Base-by-base conservation (phyloP, 805 yeast species). In the Yamadazyma paraphyllophila region DNA sequence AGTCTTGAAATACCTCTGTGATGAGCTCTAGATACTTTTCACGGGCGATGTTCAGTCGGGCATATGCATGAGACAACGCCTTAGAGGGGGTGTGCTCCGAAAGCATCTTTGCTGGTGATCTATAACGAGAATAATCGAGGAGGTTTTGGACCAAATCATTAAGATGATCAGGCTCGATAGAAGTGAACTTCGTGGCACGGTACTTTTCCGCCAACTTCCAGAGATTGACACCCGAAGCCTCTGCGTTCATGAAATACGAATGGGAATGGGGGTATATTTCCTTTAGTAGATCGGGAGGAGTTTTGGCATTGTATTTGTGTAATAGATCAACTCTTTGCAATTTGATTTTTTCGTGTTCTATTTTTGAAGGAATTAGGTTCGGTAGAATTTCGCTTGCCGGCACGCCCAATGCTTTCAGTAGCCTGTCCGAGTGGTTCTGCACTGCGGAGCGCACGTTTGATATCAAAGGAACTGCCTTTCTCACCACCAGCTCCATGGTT, bases 121-220 rank as follows among this genome's bases (percentile, higher is more conserved):
- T 50, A 45, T 65, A 66, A 33, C 58, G 54, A 13, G 67, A 50
- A 20, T 52, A 54, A 3, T 48, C 32, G n/a, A 62, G 47, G 34
- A 69, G 58, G 35, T 48, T 51, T 5, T 41, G 42, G 36, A 70
- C 47, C 29, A 71, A 63, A 5, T 49, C 55, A 41, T 65, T 62
- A 15, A 69, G 55, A 36, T 65, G 64, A 1, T 51, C 36, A 14
- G 61, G 58, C 11, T 47, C 49, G 38, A 71, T 45, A 35, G 59
- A 7, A 48, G 53, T 26, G 58, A 61, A 8, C 53, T 57, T 7
- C 67, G 66, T 48, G 17, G 54, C 58, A n/a, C 44, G 34, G 47
- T 64, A 69, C 17, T 58, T 47, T 14, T 55, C 46, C 47, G 48
- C 65, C 12, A 70, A 46, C 15, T 46, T 39, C 13, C 53, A 42